These are phyloP conservation scores for Neurospora discreta DNA, from an alignment of 495 filamentous ascomycete genomes.

Conservation along the genomic window DNA sequence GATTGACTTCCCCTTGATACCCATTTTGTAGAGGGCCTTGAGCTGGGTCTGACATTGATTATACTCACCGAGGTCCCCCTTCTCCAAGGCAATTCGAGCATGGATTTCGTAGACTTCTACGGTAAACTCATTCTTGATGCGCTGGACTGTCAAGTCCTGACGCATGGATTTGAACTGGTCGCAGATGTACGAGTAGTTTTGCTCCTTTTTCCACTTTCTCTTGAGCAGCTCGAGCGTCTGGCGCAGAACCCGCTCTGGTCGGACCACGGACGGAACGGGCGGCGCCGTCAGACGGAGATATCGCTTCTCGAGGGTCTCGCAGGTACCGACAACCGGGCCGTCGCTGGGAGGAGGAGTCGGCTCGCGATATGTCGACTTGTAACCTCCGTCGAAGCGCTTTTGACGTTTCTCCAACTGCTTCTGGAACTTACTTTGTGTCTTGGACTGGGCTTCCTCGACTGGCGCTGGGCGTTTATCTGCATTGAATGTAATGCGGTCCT, in stretches of 20 bases:
- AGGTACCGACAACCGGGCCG: constrained; percentile 80
- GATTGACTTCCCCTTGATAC: constrained; percentile 77
- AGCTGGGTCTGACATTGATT: constrained; percentile 99
- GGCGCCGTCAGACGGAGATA: constrained; percentile 89
- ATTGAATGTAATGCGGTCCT: constrained; percentile 64
- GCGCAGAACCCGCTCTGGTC: constrained; percentile 68
- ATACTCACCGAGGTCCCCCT: constrained; percentile 99
- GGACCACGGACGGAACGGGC: constrained; percentile 76
- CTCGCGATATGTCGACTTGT: constrained; percentile 49
- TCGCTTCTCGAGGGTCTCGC: constrained; percentile 77
- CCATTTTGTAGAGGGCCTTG: constrained; percentile 74
- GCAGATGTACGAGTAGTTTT: constrained; percentile 94
- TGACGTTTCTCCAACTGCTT: constrained; percentile 79
- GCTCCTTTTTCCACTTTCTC: constrained; percentile 86
- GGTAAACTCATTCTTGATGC: constrained; percentile 90
- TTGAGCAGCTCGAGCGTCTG: constrained; percentile 81
- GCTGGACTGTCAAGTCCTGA: constrained; percentile 96
- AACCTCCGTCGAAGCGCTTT: constrained; percentile 69
- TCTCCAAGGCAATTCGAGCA: constrained; percentile 94
- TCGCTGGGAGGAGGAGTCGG: constrained; percentile 47
- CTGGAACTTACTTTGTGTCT: constrained; percentile 70
- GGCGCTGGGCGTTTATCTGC: constrained; percentile 43
- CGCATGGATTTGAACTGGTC: constrained; percentile 98
- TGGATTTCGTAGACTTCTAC: constrained; percentile 96
- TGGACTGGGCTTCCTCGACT: constrained; percentile 31